phyloP scores from a whole-genome alignment of 495 filamentous ascomycete species.

The Thermothielavioides terrestris region DNA sequence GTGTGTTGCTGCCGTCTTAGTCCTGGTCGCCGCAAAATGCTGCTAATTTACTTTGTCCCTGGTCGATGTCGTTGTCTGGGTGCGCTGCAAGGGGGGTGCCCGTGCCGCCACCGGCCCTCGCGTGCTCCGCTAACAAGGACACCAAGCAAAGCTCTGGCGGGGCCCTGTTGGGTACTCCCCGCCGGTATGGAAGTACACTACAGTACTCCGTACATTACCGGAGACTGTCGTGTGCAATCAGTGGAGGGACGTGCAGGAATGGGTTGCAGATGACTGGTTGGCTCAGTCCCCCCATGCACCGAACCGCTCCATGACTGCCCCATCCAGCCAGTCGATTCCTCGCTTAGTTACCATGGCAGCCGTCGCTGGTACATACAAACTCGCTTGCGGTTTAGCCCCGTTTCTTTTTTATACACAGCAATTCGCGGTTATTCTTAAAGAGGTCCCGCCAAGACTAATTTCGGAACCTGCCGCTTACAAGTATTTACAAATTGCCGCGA shows the following conservation, averaged over 20 bases:
- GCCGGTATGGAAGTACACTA: too few species aligned
- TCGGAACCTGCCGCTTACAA: too few species aligned
- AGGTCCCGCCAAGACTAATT: too few species aligned
- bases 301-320: not conserved
- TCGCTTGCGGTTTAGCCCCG: conserved; percentile 2
- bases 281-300: conserved; percentile 1
- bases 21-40: conserved; percentile 29
- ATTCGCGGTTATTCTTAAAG: too few species aligned
- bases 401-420: not conserved
- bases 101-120: too few species aligned
- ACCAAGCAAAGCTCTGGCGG: too few species aligned
- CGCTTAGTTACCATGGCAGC: not conserved
- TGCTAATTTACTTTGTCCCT: conserved; percentile 32
- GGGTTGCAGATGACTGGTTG: not conserved
- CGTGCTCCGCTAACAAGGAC: too few species aligned
- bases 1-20: conserved; percentile 23
- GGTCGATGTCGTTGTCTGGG: conserved; percentile 31
- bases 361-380: not conserved
- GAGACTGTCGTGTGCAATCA: too few species aligned
- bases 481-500: too few species aligned
- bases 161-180: too few species aligned
- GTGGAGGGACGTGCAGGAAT: not conserved
- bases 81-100: conserved; percentile 23
- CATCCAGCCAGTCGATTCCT: conserved; percentile 6
- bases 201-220: too few species aligned